Percentiles rank a stretch among this genome's conserved stretches.
Conservation (phyloP, 352 stramenopile genomes). For the Halophytophthora batemanensis region DNA sequence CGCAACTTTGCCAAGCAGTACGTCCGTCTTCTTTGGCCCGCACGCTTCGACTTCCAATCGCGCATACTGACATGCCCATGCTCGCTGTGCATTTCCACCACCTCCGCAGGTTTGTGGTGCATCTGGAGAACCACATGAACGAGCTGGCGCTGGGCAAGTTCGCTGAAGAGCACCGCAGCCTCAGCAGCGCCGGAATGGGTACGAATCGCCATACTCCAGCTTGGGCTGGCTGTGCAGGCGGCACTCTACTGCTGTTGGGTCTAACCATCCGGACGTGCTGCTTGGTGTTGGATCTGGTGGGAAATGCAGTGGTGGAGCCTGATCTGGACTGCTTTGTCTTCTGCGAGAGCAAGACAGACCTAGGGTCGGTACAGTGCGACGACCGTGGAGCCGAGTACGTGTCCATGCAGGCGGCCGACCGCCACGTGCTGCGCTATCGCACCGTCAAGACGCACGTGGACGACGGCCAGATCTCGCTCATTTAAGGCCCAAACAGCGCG, state of each 20-base stretch:
- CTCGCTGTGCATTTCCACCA: no score
- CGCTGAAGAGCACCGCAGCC: slow-evolving; percentile 50
- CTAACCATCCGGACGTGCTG: background rate
- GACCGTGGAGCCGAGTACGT: slow-evolving; percentile 69
- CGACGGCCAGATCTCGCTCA: slow-evolving; percentile 50
- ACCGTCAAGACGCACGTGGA: slow-evolving; percentile 55
- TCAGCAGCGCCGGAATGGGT: slow-evolving; percentile 73
- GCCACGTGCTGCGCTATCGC: slow-evolving; percentile 74
- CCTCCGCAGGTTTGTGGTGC: slow-evolving; percentile 37
- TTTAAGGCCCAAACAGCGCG: slow-evolving; percentile 18
- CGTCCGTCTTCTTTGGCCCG: slow-evolving; percentile 9
- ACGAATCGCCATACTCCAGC: slow-evolving; percentile 5
- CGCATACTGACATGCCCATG: slow-evolving; percentile 1
- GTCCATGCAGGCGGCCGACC: slow-evolving; percentile 52
- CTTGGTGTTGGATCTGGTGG: slow-evolving; percentile 3
- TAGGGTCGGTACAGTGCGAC: slow-evolving; percentile 63
- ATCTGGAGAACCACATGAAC: slow-evolving; percentile 73
- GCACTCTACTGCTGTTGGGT: background rate
- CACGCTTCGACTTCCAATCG: no score
- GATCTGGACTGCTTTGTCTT: slow-evolving; percentile 83
- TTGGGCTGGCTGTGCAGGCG: background rate
- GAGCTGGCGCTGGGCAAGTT: slow-evolving; percentile 67
- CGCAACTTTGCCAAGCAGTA: slow-evolving; percentile 74
- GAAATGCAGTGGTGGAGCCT: slow-evolving; percentile 50
- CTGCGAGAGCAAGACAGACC: slow-evolving; percentile 58